Evolutionary conservation across 2,329 filamentous ascomycete genomes (phyloP).

Genomic region (Phialemonium atrogriseum): DNA sequence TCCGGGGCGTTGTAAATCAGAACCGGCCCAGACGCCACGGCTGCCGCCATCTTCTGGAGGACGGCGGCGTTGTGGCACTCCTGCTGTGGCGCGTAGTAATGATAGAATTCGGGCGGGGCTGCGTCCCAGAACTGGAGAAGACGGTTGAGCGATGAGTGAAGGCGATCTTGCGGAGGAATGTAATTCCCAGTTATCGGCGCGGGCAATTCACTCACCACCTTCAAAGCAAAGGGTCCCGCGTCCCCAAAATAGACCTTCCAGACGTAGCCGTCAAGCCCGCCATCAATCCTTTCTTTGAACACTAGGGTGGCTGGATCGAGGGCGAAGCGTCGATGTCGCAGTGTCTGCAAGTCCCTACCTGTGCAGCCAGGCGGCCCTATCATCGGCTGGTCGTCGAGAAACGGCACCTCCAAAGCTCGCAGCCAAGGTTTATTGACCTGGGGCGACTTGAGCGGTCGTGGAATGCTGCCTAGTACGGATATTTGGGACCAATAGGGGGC

Average conservation of each 20-base stretch:
- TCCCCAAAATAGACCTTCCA: neutral
- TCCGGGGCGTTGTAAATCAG: neutral
- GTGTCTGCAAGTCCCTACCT: neutral
- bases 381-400: too few relatives aligned
- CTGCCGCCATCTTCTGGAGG: slow-evolving; percentile 3
- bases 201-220: neutral
- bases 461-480: too few relatives aligned
- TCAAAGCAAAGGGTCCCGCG: neutral
- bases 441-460: too few relatives aligned
- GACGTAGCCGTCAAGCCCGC: neutral
- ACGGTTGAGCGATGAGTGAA: too few relatives aligned
- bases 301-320: neutral
- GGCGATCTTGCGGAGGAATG: too few relatives aligned
- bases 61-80: slow-evolving; percentile 3
- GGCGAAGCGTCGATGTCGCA: neutral
- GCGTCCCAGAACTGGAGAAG: slow-evolving; percentile 2
- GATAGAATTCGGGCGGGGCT: neutral
- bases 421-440: too few relatives aligned
- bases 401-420: too few relatives aligned
- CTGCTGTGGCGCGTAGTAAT: neutral
- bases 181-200: too few relatives aligned
- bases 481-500: too few relatives aligned
- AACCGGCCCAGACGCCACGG: neutral
- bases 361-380: too few relatives aligned
- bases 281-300: neutral